Evolutionary conservation across 1,284 basidiomycete genomes (phyloP), one percentile per base, ranked within the genome.

Genomic region (Stygiomarasmius scandens): DNA sequence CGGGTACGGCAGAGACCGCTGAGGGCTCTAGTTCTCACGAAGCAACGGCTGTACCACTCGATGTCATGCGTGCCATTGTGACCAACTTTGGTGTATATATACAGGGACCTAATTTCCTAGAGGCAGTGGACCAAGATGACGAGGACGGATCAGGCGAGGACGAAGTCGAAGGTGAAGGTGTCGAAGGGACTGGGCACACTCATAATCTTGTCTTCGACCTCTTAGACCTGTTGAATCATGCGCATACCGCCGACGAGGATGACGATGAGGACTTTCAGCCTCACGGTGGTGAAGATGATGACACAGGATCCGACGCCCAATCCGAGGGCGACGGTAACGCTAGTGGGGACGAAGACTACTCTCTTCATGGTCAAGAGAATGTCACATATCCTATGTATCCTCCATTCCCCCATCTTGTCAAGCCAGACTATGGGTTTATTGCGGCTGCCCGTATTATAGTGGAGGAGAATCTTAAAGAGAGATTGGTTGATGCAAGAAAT

Each of bases 401-500:
- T 38, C 64, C 70, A 36, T 54, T 61, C 22, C 61, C 73, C 8
- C 63, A 69, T 27, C 63, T 71, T 43, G 64, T 73, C 16, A 49
- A 61, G 36, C 74, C 74, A 0, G 71, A 73, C 48, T 75, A 71
- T 45, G 52, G 54, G 1, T 73, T 63, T 52, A 65, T 73, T 19
- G 71, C 73, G 8, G 65, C 69, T 51, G 72, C 61, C 11, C 63
- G 71, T 20, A 68, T 74, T n/a, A 62, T 72, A 2, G 66, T 74
- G 8, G 71, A 75, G 51, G 68, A 69, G 20, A 75, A 75, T 47
- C 16, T 73, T 22, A 62, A 52, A 12, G 71, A 73, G 1, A 52
- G 38, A 19, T 41, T 16, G 14, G n/a, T 9, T 4, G 38, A 41
- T 9, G 38, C 38, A 41, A n/a, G 16, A 16, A 16, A 6, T 5